Base-by-base conservation (phyloP, 2,329 filamentous ascomycete genomes). In the Hortaea werneckii region DNA sequence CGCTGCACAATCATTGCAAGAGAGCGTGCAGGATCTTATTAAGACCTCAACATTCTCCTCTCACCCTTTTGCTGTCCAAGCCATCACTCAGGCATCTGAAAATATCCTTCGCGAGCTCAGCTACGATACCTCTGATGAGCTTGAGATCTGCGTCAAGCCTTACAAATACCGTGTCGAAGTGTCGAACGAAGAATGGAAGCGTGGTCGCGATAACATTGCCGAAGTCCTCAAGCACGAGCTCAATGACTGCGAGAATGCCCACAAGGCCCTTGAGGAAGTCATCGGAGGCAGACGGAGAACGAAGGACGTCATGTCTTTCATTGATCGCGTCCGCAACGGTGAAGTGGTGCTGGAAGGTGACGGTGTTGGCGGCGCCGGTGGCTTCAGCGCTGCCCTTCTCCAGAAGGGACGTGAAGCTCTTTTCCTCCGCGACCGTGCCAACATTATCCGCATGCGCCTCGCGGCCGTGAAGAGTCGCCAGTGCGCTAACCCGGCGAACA, bases 81-180 rank as follows among this genome's bases (percentile, higher is more conserved):
- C 87, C n/a, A 96, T 98, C 54, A 85, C 81, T 7, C 88, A 95
- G 56, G 89, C 92, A 1, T 87, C 88, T 1, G 85, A 87, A 0
- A 84, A 80, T 27, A 96, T 98, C 44, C 70, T 98, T 9, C 92
- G 92, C 54, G 92, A 98, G 59, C 77, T 90, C 10, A 95, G 94
- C 53, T 96, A 95, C 68, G 92, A 90, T 66, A 98, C 94, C 1
- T 92, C 86, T 52, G 94, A 98, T 59, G 92, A 96, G 67, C 86
- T 98, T 1, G 92, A 98, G 66, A 96, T 96, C 62, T 98, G 90
- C 63, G 94, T 98, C 67, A 98, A 98, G 66, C 92, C 94, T 0
- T 98, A 90, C 73, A 98, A 98, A 64, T 96, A 90, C 56, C 88
- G 95, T 51, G 94, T 98, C 48, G 92, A 98, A 57, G 82, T 98